A percentile compares a stretch with the other conserved stretches of the same genome.
phyloP scores from a whole-genome alignment of 495 filamentous ascomycete species.

The Neurospora sp. region DNA sequence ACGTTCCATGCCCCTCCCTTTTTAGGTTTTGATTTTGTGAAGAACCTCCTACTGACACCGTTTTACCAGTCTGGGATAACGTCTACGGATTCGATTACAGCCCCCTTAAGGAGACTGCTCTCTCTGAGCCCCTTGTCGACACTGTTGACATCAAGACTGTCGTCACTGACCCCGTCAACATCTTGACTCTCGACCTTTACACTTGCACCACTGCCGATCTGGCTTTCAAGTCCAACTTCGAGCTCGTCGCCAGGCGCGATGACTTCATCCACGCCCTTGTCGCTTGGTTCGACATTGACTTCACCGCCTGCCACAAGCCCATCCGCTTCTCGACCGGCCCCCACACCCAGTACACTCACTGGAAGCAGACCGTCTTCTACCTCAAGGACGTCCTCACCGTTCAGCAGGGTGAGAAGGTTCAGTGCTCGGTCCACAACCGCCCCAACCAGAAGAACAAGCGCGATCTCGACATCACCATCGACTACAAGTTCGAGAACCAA shows the following conservation, averaged over 20 bases:
- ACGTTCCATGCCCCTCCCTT: constrained; percentile 9
- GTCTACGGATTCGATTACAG: constrained; percentile 72
- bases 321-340: constrained; percentile 78
- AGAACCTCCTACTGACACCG: constrained; percentile 10
- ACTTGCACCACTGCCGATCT: constrained; percentile 54
- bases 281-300: constrained; percentile 98
- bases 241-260: constrained; percentile 59
- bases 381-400: constrained; percentile 75
- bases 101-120: constrained; percentile 58
- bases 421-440: constrained; percentile 63
- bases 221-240: constrained; percentile 53
- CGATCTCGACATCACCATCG: constrained; percentile 83
- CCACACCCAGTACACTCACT: constrained; percentile 87
- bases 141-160: constrained; percentile 63
- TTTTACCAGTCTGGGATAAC: constrained; percentile 60
- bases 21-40: not conserved
- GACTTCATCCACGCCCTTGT: constrained; percentile 95
- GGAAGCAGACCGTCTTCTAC: constrained; percentile 94
- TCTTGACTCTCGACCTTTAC: constrained; percentile 65
- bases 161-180: constrained; percentile 58
- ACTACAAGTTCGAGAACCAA: constrained; percentile 66
- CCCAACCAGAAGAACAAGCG: constrained; percentile 91
- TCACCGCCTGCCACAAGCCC: constrained; percentile 85
- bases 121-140: constrained; percentile 63
- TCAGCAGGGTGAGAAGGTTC: constrained; percentile 63